Evolutionary conservation across 2,329 filamentous ascomycete species (phyloP), one percentile per base, ranked within the genome.

Genomic region (Septoria linicola): DNA sequence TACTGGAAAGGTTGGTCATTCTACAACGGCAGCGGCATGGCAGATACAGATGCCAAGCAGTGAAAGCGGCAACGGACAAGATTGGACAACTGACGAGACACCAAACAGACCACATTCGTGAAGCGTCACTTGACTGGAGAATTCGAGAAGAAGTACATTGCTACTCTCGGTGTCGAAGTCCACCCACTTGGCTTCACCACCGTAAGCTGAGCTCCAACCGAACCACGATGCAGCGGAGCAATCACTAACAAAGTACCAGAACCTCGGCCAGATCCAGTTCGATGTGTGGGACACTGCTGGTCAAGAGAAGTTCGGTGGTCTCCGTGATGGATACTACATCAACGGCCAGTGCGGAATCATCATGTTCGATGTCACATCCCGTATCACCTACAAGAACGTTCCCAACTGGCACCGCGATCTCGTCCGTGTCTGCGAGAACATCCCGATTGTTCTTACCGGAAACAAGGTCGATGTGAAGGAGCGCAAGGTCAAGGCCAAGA

Each of bases 391-490:
- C 87, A 99, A 99, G 88, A 99, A 99, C 81, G 93, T 99, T 61
- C 93, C 93, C 79, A 97, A 97, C 88, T 99, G 93, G 93, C 93
- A 99, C 79, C 93, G 93, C 80, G 93, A 99, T 71, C 85, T 99
- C 68, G 91, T 96, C 77, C 93, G 92, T 77, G 92, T 99, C 70
- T 97, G 92, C 80, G 92, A 99, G 83, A 95, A 93, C 81, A 93
- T 99, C 69, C 92, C 92, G 66, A 97, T 99, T 70, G 93, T 97
- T 68, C 88, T 99, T 62, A 90, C 85, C 75, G 92, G 92, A 71
- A 99, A 99, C 88, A 99, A 99, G 84, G 92, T 99, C 74, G 92
- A 99, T 70, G 93, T 99, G 62, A 99, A 99, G 88, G 93, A 99
- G 84, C 89, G 93, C 76, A 99, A 99, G 81, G 93, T 99, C 73